phyloP scores from a whole-genome alignment of 208 protist genomes.

The Leptomonas seymouri region DNA sequence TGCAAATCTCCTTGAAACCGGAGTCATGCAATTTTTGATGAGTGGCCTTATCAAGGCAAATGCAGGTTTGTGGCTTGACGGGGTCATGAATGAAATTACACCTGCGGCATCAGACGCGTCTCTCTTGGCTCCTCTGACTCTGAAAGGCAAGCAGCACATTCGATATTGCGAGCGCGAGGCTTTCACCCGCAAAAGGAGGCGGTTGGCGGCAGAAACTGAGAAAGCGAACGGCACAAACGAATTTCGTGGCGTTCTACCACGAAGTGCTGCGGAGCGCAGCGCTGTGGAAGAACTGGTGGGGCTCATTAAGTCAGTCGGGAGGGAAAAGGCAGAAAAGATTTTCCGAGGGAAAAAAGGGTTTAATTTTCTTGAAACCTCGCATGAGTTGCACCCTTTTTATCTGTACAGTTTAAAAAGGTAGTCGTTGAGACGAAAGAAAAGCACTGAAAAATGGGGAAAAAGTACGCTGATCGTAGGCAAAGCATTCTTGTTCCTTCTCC shows the following conservation, averaged over 20 bases:
- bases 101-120: slow-evolving; percentile 45
- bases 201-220: slow-evolving; percentile 25
- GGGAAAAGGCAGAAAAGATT: slow-evolving; percentile 67
- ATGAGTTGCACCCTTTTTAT: slow-evolving; percentile 79
- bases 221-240: slow-evolving; percentile 24
- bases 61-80: slow-evolving; percentile 76
- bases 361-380: slow-evolving; percentile 70
- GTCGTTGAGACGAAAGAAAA: neutral
- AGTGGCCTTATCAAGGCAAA: slow-evolving; percentile 32
- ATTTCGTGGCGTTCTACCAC: slow-evolving; percentile 44
- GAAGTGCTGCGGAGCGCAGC: slow-evolving; percentile 55
- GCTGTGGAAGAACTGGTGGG: slow-evolving; percentile 76
- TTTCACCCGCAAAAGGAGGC: slow-evolving; percentile 44
- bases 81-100: slow-evolving; percentile 47
- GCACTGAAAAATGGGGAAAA: neutral
- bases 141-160: slow-evolving; percentile 47
- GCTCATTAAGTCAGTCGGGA: slow-evolving; percentile 54
- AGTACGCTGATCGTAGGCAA: too few species aligned
- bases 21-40: slow-evolving; percentile 57
- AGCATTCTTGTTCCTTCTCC: too few species aligned
- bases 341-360: slow-evolving; percentile 81
- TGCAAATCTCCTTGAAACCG: slow-evolving; percentile 52
- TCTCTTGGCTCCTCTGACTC: slow-evolving; percentile 50
- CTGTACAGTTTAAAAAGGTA: slow-evolving; percentile 46
- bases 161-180: slow-evolving; percentile 52